Conservation (phyloP, 164 flowering plant genomes). For the Chloranthus sessilifolius region DNA sequence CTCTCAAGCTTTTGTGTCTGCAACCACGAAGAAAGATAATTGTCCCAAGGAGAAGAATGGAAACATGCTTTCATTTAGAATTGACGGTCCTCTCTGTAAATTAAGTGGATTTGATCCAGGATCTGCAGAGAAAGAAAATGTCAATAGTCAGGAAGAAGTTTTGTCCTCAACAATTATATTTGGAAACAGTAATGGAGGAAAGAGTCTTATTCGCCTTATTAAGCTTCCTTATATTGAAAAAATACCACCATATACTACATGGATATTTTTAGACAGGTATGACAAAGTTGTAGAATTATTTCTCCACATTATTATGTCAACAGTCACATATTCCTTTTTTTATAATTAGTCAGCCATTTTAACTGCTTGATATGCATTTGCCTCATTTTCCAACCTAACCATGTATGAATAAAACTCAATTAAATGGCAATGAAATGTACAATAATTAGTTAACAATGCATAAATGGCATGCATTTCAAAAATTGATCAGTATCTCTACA, state of each 20-base stretch:
- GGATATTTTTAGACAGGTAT: conserved; percentile 90
- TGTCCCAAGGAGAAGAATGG: conserved; percentile 18
- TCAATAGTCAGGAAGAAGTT: conserved; percentile 40
- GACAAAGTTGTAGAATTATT: not conserved
- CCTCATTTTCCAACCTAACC: too few species aligned
- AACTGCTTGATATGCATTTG: too few species aligned
- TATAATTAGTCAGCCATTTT: too few species aligned
- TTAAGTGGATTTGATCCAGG: conserved; percentile 41
- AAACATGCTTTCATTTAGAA: conserved; percentile 49
- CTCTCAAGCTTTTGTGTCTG: conserved; percentile 25
- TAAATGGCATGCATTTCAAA: not conserved
- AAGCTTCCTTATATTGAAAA: conserved; percentile 67
- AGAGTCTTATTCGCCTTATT: conserved; percentile 16
- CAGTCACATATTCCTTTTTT: too few species aligned
- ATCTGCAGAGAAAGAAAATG: conserved; percentile 48
- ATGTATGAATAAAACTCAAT: too few species aligned
- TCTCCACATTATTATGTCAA: not conserved
- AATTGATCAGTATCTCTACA: too few species aligned
- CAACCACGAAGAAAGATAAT: conserved; percentile 26
- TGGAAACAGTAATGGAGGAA: conserved; percentile 14
- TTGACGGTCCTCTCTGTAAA: conserved; percentile 40
- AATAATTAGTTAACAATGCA: too few species aligned
- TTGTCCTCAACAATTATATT: conserved; percentile 20
- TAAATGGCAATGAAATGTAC: too few species aligned
- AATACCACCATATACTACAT: conserved; percentile 86